Conservation (phyloP, 202 grass and related monocot genomes). For the Digitaria exilis region DNA sequence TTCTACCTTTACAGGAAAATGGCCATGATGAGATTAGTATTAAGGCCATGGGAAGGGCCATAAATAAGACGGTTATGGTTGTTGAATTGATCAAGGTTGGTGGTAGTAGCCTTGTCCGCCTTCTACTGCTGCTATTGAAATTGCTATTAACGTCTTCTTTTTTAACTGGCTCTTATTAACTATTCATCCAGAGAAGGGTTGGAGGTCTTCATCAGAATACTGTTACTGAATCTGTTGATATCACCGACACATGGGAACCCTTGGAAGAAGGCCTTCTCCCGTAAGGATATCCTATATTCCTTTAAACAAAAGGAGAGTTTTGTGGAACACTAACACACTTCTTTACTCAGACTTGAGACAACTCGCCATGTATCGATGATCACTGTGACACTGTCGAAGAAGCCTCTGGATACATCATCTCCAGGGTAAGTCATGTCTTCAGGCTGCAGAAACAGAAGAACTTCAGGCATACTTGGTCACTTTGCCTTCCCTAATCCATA, state of each 20-base stretch:
- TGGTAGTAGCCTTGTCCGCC: neutral
- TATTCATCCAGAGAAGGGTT: constrained; percentile 78
- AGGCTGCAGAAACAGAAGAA: neutral
- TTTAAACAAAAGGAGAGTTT: constrained; percentile 22
- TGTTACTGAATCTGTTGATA: constrained; percentile 72
- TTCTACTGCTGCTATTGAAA: constrained; percentile 5
- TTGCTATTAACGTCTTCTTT: neutral
- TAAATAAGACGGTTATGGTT: constrained; percentile 88
- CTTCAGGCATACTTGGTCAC: neutral
- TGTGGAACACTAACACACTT: constrained; percentile 12
- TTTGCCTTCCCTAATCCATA: neutral
- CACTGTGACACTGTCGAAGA: constrained; percentile 71
- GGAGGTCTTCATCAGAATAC: constrained; percentile 84
- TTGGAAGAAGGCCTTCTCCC: constrained; percentile 96
- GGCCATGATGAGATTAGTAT: constrained; percentile 76
- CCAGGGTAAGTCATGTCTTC: constrained; percentile 58
- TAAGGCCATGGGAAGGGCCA: constrained; percentile 90
- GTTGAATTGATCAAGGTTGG: constrained; percentile 89
- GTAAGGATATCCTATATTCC: constrained; percentile 48
- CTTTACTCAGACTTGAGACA: constrained; percentile 67
- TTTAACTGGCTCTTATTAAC: neutral
- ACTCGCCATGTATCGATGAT: constrained; percentile 86
- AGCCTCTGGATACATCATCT: constrained; percentile 65
- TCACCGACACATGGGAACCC: constrained; percentile 96
- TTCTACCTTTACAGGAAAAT: constrained; percentile 60